phyloP scores from a whole-genome alignment of 2,329 filamentous ascomycete genomes.

The Cercospora sesami region DNA sequence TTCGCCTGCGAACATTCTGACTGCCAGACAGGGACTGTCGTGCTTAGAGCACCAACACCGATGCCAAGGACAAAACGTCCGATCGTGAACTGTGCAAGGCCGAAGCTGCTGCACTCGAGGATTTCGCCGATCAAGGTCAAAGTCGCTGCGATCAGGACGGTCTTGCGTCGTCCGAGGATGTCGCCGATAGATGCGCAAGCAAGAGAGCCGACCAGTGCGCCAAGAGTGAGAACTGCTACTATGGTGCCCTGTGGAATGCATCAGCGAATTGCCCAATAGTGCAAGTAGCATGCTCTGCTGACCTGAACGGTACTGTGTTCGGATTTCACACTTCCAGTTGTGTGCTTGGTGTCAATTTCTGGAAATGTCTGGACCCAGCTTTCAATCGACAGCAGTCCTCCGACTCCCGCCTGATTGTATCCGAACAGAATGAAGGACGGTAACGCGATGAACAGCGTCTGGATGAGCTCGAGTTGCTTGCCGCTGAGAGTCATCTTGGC shows the following conservation, averaged over 20 bases:
- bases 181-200: constrained; percentile 50
- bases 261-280: neutral
- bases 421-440: constrained; percentile 53
- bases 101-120: constrained; percentile 48
- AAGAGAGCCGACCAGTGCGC: constrained; percentile 50
- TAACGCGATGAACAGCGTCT: constrained; percentile 43
- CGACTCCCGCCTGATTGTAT: constrained; percentile 55
- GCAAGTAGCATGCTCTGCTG: neutral
- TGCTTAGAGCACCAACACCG: constrained; percentile 48
- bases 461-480: constrained; percentile 28
- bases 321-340: constrained; percentile 44
- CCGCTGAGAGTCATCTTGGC: constrained; percentile 28
- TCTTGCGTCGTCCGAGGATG: constrained; percentile 47
- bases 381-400: constrained; percentile 47
- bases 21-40: constrained; percentile 52
- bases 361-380: constrained; percentile 51
- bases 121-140: constrained; percentile 48
- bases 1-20: constrained; percentile 43
- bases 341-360: constrained; percentile 49
- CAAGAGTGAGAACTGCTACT: constrained; percentile 48
- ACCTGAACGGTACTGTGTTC: constrained; percentile 48
- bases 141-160: constrained; percentile 46
- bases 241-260: constrained; percentile 39
- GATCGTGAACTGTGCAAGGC: constrained; percentile 50
- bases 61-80: constrained; percentile 49